Evolutionary conservation across 768 basidiomycete species (phyloP).

Genomic region (Russula sp.): DNA sequence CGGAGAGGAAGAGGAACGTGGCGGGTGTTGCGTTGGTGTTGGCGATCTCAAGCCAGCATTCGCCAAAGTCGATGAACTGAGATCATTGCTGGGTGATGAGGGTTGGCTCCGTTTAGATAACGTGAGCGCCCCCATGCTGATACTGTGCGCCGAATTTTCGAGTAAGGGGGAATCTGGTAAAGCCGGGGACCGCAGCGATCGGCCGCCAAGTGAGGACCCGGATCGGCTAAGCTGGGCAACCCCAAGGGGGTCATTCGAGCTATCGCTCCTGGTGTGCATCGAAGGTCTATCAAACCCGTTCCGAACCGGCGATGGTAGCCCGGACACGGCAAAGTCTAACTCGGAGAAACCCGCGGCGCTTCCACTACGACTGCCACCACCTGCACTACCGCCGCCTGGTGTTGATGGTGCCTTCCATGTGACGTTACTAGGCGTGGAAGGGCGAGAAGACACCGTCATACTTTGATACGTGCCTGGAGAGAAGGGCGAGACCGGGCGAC

Average conservation of each 20-base stretch:
- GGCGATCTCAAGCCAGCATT: conserved; percentile 48
- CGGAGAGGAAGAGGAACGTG: conserved; percentile 51
- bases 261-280: conserved; percentile 31
- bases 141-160: conserved; percentile 30
- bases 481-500: conserved; percentile 69
- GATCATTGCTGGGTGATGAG: conserved; percentile 45
- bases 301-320: conserved; percentile 23
- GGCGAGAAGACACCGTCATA: conserved; percentile 46
- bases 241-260: conserved; percentile 27
- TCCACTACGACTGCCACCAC: conserved; percentile 48
- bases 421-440: conserved; percentile 66
- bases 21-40: conserved; percentile 57
- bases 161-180: conserved; percentile 55
- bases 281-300: conserved; percentile 19
- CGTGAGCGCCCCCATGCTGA: not conserved
- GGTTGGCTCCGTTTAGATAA: not conserved
- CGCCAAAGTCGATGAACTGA: conserved; percentile 41
- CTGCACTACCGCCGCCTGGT: conserved; percentile 30
- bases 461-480: conserved; percentile 56
- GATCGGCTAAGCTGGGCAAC: conserved; percentile 20
- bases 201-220: conserved; percentile 26
- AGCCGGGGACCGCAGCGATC: conserved; percentile 49
- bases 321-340: conserved; percentile 25
- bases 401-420: conserved; percentile 51
- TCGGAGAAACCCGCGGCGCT: conserved; percentile 45